Evolutionary conservation across 208 protist species (phyloP), one percentile per base, ranked within the genome.

Genomic region (Wallacemonas collosoma): DNA sequence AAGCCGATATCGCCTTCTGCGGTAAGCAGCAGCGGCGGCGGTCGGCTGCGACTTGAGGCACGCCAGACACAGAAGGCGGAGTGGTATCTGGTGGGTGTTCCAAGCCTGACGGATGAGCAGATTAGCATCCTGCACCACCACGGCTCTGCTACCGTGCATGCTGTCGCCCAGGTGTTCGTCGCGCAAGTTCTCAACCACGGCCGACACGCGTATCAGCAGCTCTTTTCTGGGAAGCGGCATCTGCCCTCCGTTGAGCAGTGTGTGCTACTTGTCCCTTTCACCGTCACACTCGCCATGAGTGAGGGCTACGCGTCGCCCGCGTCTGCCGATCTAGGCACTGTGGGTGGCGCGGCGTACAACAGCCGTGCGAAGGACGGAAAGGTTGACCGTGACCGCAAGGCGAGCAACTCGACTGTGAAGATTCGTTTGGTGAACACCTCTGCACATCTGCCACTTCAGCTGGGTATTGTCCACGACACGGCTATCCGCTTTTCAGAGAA

Each of bases 391-490:
- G 43, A 65, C 9, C 60, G 60, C 60, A 65, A 50, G 43, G 43
- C 41, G n/a, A 65, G 43, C 60, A 65, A 65, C 60, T 65, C 60
- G 40, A 53, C 60, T 48, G 60, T 65, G 60, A 65, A 65, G 43
- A 65, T 93, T 56, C 66, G 53, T 11, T 57, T 95, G 3, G 68
- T 77, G 40, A 96, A 96, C 68, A 58, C 92, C 15, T 96, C 92
- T 1, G 53, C 78, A 12, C 66, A 83, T 41, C 62, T 96, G 64
- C 88, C 92, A 3, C 81, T 96, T 56, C 82, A 72, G 45, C 76
- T 96, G 11, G 88, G 80, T 62, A 78, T 94, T 35, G 89, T 93
- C 83, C 93, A 83, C 70, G 83, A 84, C 45, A 89, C 92, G 8
- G 85, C 85, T 15, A 79, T 96, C 11, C 82, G 78, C 54, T 91